Evolutionary conservation across 164 flowering plant genomes (phyloP), one percentile per base, ranked within the genome.

Genomic region (Euptelea pleiosperma): DNA sequence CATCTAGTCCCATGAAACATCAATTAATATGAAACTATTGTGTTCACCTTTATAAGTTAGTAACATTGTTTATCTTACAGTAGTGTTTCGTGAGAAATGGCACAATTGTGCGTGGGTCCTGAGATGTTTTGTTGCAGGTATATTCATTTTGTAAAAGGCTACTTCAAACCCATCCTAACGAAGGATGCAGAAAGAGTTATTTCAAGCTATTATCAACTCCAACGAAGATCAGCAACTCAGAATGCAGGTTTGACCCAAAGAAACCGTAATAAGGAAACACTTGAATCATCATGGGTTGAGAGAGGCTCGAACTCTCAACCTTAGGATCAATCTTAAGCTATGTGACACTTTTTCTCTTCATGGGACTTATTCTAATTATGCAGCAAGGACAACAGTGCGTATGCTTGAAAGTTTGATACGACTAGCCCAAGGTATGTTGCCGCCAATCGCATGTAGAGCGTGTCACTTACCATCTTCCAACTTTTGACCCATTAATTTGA

Each of bases 341-440:
- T 24, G 21, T 41, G 9, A 28, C 2, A n/a, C 12, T 1, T 22
- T 2, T 42, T 44, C 24, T 29, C 24, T 63, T 60, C 33, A 14
- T 51, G 46, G 37, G 37, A 16, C 46, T 30, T 21, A 3, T 16
- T 21, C 15, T 26, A 9, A 65, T 44, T 34, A 35, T 68, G 77
- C 89, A 88, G 96, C 99, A 59, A 85, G 99, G 62, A 93, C 94
- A 61, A 93, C 97, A 28, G 89, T 93, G 55, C 85, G 99, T 37
- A 90, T 93, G 99, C 84, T 93, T 64, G 99, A 90, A 70, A 90
- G 96, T 69, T 76, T 93, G 75, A 90, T 93, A 50, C 82, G 97
- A 55, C 70, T 93, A 37, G 99, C 97, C 62, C 99, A 93, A 79
- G 98, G 96, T 87, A 67, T 55, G 55, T 64, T 15, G 1, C 22